Evolutionary conservation across 2,329 filamentous ascomycete genomes (phyloP).

Genomic region (Colletotrichum sp.): DNA sequence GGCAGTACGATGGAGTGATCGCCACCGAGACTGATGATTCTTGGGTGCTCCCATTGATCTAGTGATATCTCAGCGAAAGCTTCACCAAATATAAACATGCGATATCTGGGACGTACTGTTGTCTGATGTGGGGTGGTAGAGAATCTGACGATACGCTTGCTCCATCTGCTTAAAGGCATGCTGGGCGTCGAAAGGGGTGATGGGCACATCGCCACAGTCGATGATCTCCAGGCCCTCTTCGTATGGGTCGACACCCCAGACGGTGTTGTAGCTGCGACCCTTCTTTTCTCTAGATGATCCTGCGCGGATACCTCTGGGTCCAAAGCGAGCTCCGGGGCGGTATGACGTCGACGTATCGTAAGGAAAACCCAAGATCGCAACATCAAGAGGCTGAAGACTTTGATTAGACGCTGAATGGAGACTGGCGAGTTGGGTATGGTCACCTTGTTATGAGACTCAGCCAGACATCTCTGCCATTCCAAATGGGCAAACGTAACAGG

Average conservation of each 20-base stretch:
- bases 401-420: neutral
- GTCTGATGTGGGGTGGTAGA: neutral
- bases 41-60: neutral
- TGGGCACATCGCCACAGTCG: neutral
- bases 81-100: neutral
- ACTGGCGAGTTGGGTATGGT: neutral
- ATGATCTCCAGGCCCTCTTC: constrained; percentile 42
- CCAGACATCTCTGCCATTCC: constrained; percentile 2
- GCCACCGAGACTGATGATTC: neutral
- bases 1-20: neutral
- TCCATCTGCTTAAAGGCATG: constrained; percentile 85
- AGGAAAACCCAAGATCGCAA: constrained; percentile 1
- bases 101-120: neutral
- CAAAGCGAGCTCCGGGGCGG: constrained; percentile 71
- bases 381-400: neutral
- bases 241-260: neutral
- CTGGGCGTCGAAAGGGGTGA: constrained; percentile 78
- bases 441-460: neutral
- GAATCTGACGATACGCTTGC: constrained; percentile 62
- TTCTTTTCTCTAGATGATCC: constrained; percentile 81
- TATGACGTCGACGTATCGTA: constrained; percentile 11
- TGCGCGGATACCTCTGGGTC: constrained; percentile 83
- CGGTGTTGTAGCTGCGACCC: constrained; percentile 15
- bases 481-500: constrained; percentile 7
- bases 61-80: neutral